Evolutionary conservation across 2,329 filamentous ascomycete genomes (phyloP).

Genomic region (Teratosphaeria epicoccoides): DNA sequence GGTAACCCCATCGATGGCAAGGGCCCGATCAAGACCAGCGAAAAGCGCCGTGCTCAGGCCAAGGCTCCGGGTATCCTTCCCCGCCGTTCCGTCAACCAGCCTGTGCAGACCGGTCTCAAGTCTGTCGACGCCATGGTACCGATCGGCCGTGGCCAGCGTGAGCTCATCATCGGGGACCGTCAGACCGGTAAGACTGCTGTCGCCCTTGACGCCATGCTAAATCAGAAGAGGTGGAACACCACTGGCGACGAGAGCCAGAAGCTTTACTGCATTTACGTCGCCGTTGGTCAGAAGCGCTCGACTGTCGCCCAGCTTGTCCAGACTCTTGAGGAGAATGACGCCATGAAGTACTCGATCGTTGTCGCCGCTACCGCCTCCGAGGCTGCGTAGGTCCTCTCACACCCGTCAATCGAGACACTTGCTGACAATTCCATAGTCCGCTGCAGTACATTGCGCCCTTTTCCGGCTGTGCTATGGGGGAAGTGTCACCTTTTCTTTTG

Average conservation of each 20-base stretch:
- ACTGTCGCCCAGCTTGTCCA: slow-evolving; percentile 99
- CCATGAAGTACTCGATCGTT: slow-evolving; percentile 94
- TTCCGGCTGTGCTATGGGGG: slow-evolving; percentile 48
- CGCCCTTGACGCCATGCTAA: slow-evolving; percentile 93
- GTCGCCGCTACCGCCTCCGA: slow-evolving; percentile 96
- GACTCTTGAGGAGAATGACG: slow-evolving; percentile 98
- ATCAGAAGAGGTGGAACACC: slow-evolving; percentile 98
- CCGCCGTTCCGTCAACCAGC: slow-evolving; percentile 93
- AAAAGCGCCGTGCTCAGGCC: slow-evolving; percentile 92
- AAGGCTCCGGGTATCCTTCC: slow-evolving; percentile 98
- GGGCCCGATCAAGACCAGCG: slow-evolving; percentile 84
- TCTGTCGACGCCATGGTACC: slow-evolving; percentile 99
- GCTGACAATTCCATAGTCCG: slow-evolving; percentile 34
- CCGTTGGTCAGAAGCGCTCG: slow-evolving; percentile 98
- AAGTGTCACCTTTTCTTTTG: background rate
- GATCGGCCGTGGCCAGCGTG: slow-evolving; percentile 99
- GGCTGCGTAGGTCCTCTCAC: slow-evolving; percentile 47
- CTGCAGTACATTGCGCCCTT: slow-evolving; percentile 92
- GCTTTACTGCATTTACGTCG: slow-evolving; percentile 99
- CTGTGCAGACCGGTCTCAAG: slow-evolving; percentile 98
- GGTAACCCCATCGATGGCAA: slow-evolving; percentile 99
- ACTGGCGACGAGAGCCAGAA: slow-evolving; percentile 85
- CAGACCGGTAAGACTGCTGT: slow-evolving; percentile 99
- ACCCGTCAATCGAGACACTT: background rate
- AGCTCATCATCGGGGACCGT: slow-evolving; percentile 99